These are phyloP conservation scores for Rhynchospora pubera DNA, from an alignment of 176 grass and related monocot genomes.

Conservation along the genomic window DNA sequence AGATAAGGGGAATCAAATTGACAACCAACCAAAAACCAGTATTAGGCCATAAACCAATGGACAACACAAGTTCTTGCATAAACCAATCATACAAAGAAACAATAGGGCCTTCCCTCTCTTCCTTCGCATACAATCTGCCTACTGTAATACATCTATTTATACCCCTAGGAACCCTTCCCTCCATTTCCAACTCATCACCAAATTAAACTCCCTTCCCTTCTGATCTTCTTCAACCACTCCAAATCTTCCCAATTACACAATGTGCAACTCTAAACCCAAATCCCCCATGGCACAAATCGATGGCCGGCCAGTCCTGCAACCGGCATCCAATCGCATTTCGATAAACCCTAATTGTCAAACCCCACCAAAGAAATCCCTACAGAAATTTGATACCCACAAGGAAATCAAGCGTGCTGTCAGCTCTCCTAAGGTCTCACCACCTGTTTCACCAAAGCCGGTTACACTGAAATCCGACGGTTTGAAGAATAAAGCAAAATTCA, in stretches of 20 bases:
- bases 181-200: constrained; percentile 3
- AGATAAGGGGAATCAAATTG: not conserved
- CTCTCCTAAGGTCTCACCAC: not conserved
- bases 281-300: constrained; percentile 50
- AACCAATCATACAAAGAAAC: not conserved
- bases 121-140: constrained; percentile 19
- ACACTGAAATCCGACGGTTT: constrained; percentile 9
- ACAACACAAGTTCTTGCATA: not conserved
- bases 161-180: constrained; percentile 28
- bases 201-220: not conserved
- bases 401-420: not conserved
- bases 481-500: constrained; percentile 2
- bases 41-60: not conserved
- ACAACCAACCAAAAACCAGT: not conserved
- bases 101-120: not conserved
- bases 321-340: constrained; percentile 67
- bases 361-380: constrained; percentile 66
- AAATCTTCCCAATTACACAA: constrained; percentile 10
- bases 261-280: constrained; percentile 92
- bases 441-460: constrained; percentile 20
- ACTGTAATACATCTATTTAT: constrained; percentile 18
- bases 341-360: constrained; percentile 25
- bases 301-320: constrained; percentile 79
- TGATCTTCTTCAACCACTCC: not conserved
- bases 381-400: constrained; percentile 32